Conservation (phyloP, 371 early-diverging fungal genomes). For the Mortierella sp. region DNA sequence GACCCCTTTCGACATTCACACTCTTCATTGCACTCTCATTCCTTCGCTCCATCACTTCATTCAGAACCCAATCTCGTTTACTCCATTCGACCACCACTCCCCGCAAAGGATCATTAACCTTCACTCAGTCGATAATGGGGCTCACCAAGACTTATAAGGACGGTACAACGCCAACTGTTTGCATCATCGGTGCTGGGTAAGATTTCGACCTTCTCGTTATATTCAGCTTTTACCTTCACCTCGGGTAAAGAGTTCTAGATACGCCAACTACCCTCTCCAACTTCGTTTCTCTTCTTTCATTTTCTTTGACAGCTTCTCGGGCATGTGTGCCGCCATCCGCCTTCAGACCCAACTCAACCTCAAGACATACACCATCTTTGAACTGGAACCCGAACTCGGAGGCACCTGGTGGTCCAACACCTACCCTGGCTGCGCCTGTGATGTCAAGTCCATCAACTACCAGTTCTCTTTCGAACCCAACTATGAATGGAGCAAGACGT, state of each 20-base stretch:
- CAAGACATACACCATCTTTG: conserved; percentile 63
- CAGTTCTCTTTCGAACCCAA: conserved; percentile 48
- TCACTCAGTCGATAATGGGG: conserved; percentile 23
- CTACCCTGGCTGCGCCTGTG: conserved; percentile 74
- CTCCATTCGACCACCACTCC: not conserved
- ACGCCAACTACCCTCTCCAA: not conserved
- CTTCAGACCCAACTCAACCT: conserved; percentile 64
- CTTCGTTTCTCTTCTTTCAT: not conserved
- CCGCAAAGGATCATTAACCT: not conserved
- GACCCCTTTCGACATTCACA: too few species aligned
- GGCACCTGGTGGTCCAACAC: conserved; percentile 75
- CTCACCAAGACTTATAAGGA: conserved; percentile 56
- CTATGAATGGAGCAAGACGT: conserved; percentile 62
- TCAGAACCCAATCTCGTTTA: not conserved
- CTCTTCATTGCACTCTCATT: not conserved
- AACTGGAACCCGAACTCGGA: conserved; percentile 66
- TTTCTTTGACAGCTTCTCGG: conserved; percentile 64
- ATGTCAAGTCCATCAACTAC: conserved; percentile 69
- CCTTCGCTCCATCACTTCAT: not conserved
- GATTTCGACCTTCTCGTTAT: not conserved
- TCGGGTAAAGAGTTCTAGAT: not conserved
- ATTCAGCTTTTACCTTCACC: too few species aligned
- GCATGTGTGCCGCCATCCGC: conserved; percentile 71
- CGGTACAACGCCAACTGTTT: conserved; percentile 48
- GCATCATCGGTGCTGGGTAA: conserved; percentile 58